Base-by-base conservation (phyloP, 305 asterid species). In the Lippia alba region DNA sequence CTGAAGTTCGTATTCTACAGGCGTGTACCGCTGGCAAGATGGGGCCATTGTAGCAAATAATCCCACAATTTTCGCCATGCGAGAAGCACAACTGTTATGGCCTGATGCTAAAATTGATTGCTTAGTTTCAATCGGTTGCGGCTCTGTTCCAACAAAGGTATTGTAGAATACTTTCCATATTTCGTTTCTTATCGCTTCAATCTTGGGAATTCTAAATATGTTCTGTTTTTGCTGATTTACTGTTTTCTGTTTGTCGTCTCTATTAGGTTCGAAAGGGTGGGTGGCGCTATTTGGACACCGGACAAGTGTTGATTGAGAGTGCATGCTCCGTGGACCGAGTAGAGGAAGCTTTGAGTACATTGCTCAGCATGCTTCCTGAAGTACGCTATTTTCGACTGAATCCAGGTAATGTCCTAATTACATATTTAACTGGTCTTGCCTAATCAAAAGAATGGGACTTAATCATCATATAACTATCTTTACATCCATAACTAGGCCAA, bases 41-140 rank as follows among this genome's bases (percentile, higher is more conserved):
- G 99, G 99, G 78, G 99, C 99, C 66, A 95, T 95, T 78, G 98
- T 92, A 57, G 99, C 99, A 51, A 95, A 95, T 69, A 95, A 95
- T 79, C 99, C 99, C 67, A 92, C 99, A 66, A 85, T 92, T 74
- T 92, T 95, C 51, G 91, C 96, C 67, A 80, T 95, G 69, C 90
- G 94, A 74, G 99, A 95, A 85, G 99, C 99, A 12, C 99, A 95
- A 63, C 82, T 90, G 67, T 72, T 95, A 77, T 95, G 99, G 99
- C 98, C 99, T 64, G 99, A 95, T 83, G 87, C 97, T 54, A 88
- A 82, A 75, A 82, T 95, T 81, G 98, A 92, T 80, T 90, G 97
- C 84, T 83, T 95, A 79, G 98, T 95, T 79, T 95, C 99, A 64
- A 73, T 95, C 77, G 99, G 99, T 72, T 95, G 97, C 56, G 93